Conservation (phyloP, 129 eudicot genomes). For the Chrysanthemum makinoi region DNA sequence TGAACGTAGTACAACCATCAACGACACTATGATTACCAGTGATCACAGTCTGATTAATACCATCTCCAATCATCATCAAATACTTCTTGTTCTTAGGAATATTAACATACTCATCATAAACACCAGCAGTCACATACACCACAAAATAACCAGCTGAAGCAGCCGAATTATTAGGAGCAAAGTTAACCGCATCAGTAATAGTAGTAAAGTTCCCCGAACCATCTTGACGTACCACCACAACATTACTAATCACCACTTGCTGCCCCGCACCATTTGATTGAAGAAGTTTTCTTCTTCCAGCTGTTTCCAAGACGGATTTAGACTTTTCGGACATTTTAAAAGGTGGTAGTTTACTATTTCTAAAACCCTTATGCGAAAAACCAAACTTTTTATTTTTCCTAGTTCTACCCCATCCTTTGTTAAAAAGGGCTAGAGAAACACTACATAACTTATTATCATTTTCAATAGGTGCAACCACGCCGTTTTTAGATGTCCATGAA, state of each 20-base stretch:
- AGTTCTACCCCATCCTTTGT: constrained; percentile 37
- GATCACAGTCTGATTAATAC: constrained; percentile 59
- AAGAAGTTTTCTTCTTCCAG: constrained; percentile 33
- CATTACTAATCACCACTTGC: constrained; percentile 25
- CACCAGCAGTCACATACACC: constrained; percentile 44
- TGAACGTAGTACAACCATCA: constrained; percentile 73
- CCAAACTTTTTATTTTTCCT: constrained; percentile 3
- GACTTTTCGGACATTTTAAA: constrained; percentile 26
- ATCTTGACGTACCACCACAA: constrained; percentile 48
- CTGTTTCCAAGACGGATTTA: neutral
- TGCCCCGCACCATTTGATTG: constrained; percentile 9
- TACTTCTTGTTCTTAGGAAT: constrained; percentile 48
- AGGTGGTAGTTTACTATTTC: constrained; percentile 14
- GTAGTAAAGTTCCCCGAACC: constrained; percentile 57
- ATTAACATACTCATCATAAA: constrained; percentile 57
- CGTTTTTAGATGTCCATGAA: constrained; percentile 28
- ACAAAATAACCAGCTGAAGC: constrained; percentile 44
- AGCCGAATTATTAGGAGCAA: constrained; percentile 49
- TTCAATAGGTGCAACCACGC: constrained; percentile 22
- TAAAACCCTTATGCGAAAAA: neutral
- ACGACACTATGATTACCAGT: constrained; percentile 58
- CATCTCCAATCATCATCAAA: constrained; percentile 74
- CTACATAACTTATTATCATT: constrained; percentile 41
- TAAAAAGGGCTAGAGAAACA: constrained; percentile 48
- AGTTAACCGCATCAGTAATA: constrained; percentile 51